Evolutionary conservation across 2,329 filamentous ascomycete species (phyloP), one percentile per base, ranked within the genome.

Genomic region (Exophiala aquamarina): DNA sequence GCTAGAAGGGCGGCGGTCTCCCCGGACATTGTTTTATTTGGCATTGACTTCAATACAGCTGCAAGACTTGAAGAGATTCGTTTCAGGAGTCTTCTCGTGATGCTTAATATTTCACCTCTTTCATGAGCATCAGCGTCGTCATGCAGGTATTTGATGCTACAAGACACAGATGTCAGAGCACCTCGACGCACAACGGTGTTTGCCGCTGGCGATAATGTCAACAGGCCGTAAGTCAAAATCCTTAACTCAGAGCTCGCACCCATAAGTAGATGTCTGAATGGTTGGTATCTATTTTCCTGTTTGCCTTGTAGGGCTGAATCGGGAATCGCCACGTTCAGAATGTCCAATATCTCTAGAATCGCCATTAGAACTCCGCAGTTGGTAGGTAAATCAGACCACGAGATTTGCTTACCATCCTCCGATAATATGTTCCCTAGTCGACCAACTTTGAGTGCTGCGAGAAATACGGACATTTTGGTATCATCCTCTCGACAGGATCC

Each of bases 91-190:
- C 84, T 83, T 52, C 88, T 84, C 2, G 86, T 82, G 52, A 87
- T 79, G 18, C 83, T 82, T 19, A 92, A 75, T 2, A 94, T 76
- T 57, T 95, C 89, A 48, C 91, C 86, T 47, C 93, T 82, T 56
- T 91, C 86, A 59, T 92, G 89, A 4, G 92, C 84, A 63, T 96
- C 90, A 0, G 87, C 83, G 54, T 96, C 91, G 3, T 89, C 82
- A 62, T 94, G 86, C 54, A 92, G 82, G 13, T 84, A 78, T 1
- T 79, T 76, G 3, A 97, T 69, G 49, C 88, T 82, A 26, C 71
- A 73, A 43, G 76, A 76, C 2, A 97, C 70, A 10, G 86, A 75
- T 3, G 69, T 65, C 2, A 96, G 72, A 0, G 84, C 77, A 8
- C 71, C 74, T 0, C 68, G 60, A 0, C 84, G 84, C 42, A 94